Base-by-base conservation (phyloP, 1,284 basidiomycete genomes). In the Sporisorium scitamineum region DNA sequence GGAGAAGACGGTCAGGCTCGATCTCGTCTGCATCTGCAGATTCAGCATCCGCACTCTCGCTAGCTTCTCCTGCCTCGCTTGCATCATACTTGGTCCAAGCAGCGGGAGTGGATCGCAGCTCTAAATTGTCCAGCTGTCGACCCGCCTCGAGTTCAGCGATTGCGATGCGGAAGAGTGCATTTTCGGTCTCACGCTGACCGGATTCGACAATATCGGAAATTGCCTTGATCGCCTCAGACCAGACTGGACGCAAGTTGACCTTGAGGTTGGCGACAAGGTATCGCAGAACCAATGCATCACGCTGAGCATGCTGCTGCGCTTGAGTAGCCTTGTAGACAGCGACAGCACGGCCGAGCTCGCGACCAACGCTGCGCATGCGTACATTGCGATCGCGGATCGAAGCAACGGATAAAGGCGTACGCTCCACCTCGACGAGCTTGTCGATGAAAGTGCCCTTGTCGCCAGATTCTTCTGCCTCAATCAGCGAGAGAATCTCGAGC, bases 221-320 rank as follows among this genome's bases (percentile, higher is more conserved):
- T 9, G 80, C 75, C 52, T 76, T 74, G 55, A 78, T 74, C 22
- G 70, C 69, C 51, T 84, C 84, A 7, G 61, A 56, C 84, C 84
- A 85, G 31, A 84, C 58, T 0, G 84, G 84, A n/a, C 72, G 67
- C 45, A 85, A 64, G 42, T 85, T 85, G 63, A 85, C 59, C 71
- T 83, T 84, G 59, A 84, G 61, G 34, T 77, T 82, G 53, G 77
- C 77, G 41, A 84, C 68, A 20, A 82, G 57, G 61, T 80, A 83
- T 14, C 64, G 65, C 20, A 78, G 51, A 5, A 80, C 60, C n/a
- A 81, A 51, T 5, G 62, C 54, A 39, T 73, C 61, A 2, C 69
- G 61, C 44, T 55, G 42, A 11, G 54, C 54, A 20, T 55, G 47
- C 11, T 53, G 54, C 14, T 51, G 54, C 39, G 61, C 60, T 14